Evolutionary conservation across 805 yeast species (phyloP), one percentile per base, ranked within the genome.

Genomic region (Teunomyces aglyptinius): DNA sequence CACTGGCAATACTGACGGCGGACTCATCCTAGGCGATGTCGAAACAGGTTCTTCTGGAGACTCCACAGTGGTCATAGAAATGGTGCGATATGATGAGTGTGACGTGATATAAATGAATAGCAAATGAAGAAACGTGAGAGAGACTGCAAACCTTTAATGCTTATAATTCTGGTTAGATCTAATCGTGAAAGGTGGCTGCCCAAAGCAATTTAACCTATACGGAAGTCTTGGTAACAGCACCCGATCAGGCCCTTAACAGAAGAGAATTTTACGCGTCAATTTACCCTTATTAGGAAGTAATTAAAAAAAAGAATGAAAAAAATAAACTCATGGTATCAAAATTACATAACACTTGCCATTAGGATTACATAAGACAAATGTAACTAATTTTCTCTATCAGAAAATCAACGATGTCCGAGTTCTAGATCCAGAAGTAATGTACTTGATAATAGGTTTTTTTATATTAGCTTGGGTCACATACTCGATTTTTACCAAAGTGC

Each of bases 401-500:
- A 24, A 24, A 24, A 7, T 24, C 26, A 7, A 24, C 26, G 26
- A 11, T 24, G 26, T 24, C 26, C 26, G 11, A 24, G 26, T 24
- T 24, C 26, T 24, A 24, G 26, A 31, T 31, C 33, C 12, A 13
- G 6, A 31, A 31, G 11, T 8, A 22, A 36, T 36, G 39, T 36
- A 36, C 27, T 22, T 36, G n/a, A 20, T 36, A 20, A 19, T 36
- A 19, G 39, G 28, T 5, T 10, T 55, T 4, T 20, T 52, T 32
- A 44, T 54, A 11, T 38, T 49, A 13, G 45, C 44, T 7, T 54
- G 49, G 33, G 40, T 56, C 22, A n/a, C 52, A 11, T 54, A 56
- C 47, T 57, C 55, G 51, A 33, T 57, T n/a, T 22, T 64, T 2
- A 48, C 56, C 10, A 43, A 49, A 34, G 69, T 60, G 1, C 49